Evolutionary conservation across 179 eudicot species (phyloP), one percentile per base, ranked within the genome.

Genomic region (Spergularia azorica): DNA sequence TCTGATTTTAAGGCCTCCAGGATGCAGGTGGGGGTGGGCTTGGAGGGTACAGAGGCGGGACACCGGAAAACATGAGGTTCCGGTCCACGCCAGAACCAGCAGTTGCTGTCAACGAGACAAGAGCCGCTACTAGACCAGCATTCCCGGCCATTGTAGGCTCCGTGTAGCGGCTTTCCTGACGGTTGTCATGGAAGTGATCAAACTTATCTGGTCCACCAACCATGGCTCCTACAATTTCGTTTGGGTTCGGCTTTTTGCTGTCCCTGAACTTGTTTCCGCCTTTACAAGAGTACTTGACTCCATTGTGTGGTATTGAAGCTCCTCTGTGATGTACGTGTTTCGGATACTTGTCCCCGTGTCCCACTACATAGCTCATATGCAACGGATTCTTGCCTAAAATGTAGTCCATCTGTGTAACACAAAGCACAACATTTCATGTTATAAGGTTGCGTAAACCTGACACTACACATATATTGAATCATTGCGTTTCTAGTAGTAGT

Each of bases 131-230:
- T 59, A 91, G 80, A 18, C 94, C 97, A 5, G 96, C 98, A 76
- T 93, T 93, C 58, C 96, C 96, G 1, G 96, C 95, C 80, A 91
- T n/a, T 10, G 98, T 91, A 9, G 98, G 96, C 85, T 93, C 96
- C 0, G 89, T 93, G 76, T 86, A 87, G 73, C 81, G 86, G 82
- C 66, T 76, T 46, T 75, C 75, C 2, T 76, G 21, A 2, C 97
- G 88, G 3, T 70, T 75, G 46, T 91, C 97, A 41, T 64, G 63
- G 80, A 84, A 93, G 2, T 67, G 78, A 51, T 93, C 97, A 11
- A 77, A 79, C 4, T 68, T 62, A 79, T 92, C 90, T 0, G 97
- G 98, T 2, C 98, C 98, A 64, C 94, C 94, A 8, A 94, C 97
- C 94, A 94, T 80, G 72, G 98, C 98, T 12, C 98, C 97, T 0